Evolutionary conservation across 768 basidiomycete species (phyloP).

Genomic region (Sutorius australiensis): DNA sequence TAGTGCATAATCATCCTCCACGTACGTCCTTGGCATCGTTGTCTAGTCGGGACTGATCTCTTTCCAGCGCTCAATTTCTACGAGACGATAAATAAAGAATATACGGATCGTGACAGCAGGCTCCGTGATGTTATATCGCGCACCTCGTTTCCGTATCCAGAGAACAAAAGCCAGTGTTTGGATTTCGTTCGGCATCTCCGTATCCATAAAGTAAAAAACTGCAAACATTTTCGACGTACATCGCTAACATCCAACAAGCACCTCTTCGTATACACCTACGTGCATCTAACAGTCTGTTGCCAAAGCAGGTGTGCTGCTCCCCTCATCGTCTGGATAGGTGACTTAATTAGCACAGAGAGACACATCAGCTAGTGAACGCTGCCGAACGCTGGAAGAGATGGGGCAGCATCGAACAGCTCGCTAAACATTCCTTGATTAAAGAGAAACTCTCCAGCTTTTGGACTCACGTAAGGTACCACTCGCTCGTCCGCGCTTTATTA

Average conservation of each 20-base stretch:
- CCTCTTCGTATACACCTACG: conserved; percentile 24
- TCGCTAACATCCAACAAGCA: conserved; percentile 16
- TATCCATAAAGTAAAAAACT: conserved; percentile 19
- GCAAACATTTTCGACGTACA: neutral
- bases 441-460: conserved; percentile 8
- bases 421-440: conserved; percentile 14
- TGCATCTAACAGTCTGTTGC: conserved; percentile 22
- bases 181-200: conserved; percentile 9
- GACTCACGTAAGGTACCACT: conserved; percentile 5
- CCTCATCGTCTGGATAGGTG: neutral
- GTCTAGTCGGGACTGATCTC: neutral
- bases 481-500: neutral
- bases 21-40: conserved; percentile 10
- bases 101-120: neutral
- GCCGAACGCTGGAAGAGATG: conserved; percentile 14
- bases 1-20: neutral
- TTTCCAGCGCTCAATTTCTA: conserved; percentile 9
- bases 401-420: conserved; percentile 17
- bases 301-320: conserved; percentile 1
- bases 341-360: conserved; percentile 1
- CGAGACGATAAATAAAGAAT: neutral
- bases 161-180: conserved; percentile 1
- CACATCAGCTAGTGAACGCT: neutral
- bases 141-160: neutral
- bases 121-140: conserved; percentile 5